A percentile compares a stretch with the other conserved stretches of the same genome.
Conservation (phyloP, 495 filamentous ascomycete species). For the Corynascus novoguineensis region DNA sequence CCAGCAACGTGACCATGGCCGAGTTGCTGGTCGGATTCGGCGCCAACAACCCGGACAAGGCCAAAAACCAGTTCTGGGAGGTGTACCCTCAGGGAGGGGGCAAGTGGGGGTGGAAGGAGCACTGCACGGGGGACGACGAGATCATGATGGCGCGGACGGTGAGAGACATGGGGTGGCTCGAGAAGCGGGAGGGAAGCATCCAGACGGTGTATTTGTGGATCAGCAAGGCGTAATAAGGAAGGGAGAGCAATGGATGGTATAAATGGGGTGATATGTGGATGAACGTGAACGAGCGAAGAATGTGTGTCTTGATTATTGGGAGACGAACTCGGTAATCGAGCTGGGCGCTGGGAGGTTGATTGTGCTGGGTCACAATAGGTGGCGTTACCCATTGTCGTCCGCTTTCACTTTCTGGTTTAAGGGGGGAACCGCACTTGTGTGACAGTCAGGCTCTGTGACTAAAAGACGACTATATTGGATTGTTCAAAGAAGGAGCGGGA, state of each 20-base stretch:
- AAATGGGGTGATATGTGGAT: neutral
- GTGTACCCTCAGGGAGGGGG: slow-evolving; percentile 22
- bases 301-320: too few species aligned
- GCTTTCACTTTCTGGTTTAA: too few species aligned
- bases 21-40: slow-evolving; percentile 47
- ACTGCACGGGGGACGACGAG: slow-evolving; percentile 8
- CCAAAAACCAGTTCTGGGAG: slow-evolving; percentile 42
- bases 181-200: slow-evolving; percentile 7
- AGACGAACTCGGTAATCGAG: too few species aligned
- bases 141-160: slow-evolving; percentile 12
- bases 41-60: slow-evolving; percentile 34
- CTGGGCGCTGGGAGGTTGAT: too few species aligned
- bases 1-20: slow-evolving; percentile 35
- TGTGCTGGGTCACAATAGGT: too few species aligned
- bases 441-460: too few species aligned
- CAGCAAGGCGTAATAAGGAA: neutral
- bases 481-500: too few species aligned
- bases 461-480: too few species aligned
- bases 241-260: neutral
- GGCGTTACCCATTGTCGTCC: too few species aligned
- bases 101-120: slow-evolving; percentile 15
- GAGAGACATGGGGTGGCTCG: slow-evolving; percentile 17
- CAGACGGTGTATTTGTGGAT: slow-evolving; percentile 18
- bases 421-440: too few species aligned
- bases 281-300: neutral